Evolutionary conservation across 1,284 basidiomycete species (phyloP).

Genomic region (Ceratobasidium sp.): DNA sequence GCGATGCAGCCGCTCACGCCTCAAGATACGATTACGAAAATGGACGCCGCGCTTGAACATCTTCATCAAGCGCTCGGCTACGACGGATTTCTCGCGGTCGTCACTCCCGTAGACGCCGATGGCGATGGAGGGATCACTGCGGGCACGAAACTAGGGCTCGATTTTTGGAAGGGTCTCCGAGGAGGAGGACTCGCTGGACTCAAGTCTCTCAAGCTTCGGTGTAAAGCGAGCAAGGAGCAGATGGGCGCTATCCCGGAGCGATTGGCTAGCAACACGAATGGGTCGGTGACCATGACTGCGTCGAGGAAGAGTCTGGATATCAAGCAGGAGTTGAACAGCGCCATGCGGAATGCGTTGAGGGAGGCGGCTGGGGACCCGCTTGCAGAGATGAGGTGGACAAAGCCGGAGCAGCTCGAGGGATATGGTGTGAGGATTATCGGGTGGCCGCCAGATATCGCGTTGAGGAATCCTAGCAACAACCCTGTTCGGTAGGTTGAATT

Average conservation of each 20-base stretch:
- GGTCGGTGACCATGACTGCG: background rate
- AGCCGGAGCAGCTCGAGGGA: conserved; percentile 42
- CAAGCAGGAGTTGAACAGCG: conserved; percentile 38
- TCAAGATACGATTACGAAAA: conserved; percentile 33
- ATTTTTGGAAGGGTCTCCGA: conserved; percentile 42
- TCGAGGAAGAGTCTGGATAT: conserved; percentile 40
- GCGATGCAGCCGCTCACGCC: conserved; percentile 22
- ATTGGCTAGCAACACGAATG: background rate
- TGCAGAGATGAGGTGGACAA: conserved; percentile 45
- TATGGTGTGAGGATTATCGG: conserved; percentile 43
- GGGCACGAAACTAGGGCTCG: conserved; percentile 42
- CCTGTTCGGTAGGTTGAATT: conserved; percentile 27
- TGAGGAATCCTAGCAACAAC: conserved; percentile 42
- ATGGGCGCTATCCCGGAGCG: background rate
- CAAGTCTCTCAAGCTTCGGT: conserved; percentile 40
- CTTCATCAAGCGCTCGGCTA: conserved; percentile 37
- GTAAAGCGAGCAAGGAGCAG: conserved; percentile 31
- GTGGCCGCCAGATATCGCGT: conserved; percentile 41
- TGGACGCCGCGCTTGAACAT: conserved; percentile 38
- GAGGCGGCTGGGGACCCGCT: conserved; percentile 41
- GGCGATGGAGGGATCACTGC: conserved; percentile 40
- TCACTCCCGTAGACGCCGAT: conserved; percentile 40
- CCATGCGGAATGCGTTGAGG: conserved; percentile 38
- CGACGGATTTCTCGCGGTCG: conserved; percentile 38
- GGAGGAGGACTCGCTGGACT: conserved; percentile 39